Evolutionary conservation across 805 yeast genomes (phyloP).

Genomic region (Ogataea wickerhamii): DNA sequence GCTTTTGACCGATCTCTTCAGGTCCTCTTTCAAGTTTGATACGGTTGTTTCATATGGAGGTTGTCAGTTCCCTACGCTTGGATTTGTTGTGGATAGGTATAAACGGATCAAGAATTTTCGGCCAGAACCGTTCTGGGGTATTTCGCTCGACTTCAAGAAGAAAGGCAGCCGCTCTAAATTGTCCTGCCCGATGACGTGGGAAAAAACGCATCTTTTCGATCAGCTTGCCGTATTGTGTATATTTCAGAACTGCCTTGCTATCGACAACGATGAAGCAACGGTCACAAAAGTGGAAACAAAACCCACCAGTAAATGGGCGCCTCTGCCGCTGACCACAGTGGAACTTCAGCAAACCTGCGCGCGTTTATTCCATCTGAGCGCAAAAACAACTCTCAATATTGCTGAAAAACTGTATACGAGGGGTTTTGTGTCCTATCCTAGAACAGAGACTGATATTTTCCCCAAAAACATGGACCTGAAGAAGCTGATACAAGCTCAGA

Average conservation of each 20-base stretch:
- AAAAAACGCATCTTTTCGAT: slow-evolving; percentile 68
- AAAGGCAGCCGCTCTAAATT: slow-evolving; percentile 26
- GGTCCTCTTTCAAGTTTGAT: slow-evolving; percentile 29
- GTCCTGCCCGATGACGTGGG: slow-evolving; percentile 61
- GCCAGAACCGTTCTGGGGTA: slow-evolving; percentile 78
- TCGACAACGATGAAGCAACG: slow-evolving; percentile 41
- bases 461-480: slow-evolving; percentile 73
- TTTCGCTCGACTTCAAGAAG: slow-evolving; percentile 51
- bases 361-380: slow-evolving; percentile 65
- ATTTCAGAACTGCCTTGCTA: slow-evolving; percentile 62
- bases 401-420: slow-evolving; percentile 85
- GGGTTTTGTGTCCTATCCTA: slow-evolving; percentile 90
- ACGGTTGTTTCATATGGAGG: slow-evolving; percentile 71
- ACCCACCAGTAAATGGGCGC: slow-evolving; percentile 75
- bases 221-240: slow-evolving; percentile 57
- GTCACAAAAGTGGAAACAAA: slow-evolving; percentile 50
- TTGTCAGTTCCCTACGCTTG: slow-evolving; percentile 96
- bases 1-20: slow-evolving; percentile 56
- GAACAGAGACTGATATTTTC: slow-evolving; percentile 93
- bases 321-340: slow-evolving; percentile 91
- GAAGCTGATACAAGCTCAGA: slow-evolving; percentile 58
- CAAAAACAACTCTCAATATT: slow-evolving; percentile 67
- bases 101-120: slow-evolving; percentile 67
- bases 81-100: slow-evolving; percentile 92
- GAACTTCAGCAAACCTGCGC: slow-evolving; percentile 88